Conservation (phyloP, 129 eudicot genomes). For the Ambrosia artemisiifolia region DNA sequence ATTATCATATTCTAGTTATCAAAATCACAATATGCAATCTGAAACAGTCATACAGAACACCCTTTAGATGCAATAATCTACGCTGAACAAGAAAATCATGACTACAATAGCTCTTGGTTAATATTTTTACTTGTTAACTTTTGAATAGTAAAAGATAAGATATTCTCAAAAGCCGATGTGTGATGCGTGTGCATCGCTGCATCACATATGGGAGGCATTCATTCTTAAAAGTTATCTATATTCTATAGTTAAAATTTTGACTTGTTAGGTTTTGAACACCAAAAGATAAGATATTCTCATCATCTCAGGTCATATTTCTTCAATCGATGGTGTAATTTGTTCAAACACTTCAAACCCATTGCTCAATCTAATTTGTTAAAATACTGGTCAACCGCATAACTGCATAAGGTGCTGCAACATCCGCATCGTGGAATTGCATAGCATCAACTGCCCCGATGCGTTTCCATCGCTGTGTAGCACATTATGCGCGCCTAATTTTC, state of each 20-base stretch:
- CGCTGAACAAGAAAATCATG: not conserved
- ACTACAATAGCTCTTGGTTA: not conserved
- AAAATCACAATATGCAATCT: not conserved
- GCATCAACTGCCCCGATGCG: too few relatives aligned
- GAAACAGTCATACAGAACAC: not conserved
- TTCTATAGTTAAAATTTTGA: too few relatives aligned
- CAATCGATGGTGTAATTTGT: not conserved
- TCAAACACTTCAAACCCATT: not conserved
- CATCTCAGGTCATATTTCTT: not conserved
- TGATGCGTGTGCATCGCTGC: too few relatives aligned
- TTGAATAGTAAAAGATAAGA: not conserved
- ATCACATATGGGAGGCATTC: too few relatives aligned
- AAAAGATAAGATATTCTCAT: not conserved
- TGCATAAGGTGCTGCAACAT: too few relatives aligned
- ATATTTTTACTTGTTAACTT: not conserved
- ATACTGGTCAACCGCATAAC: too few relatives aligned
- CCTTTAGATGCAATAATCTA: not conserved
- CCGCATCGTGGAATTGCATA: too few relatives aligned
- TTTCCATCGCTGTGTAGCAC: too few relatives aligned
- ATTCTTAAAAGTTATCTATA: too few relatives aligned
- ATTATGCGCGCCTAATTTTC: too few relatives aligned
- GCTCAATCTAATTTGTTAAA: too few relatives aligned
- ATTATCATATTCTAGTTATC: not conserved
- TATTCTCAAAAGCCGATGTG: not conserved
- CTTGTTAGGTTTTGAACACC: not conserved